Conservation (phyloP, 225 moss, liverwort and hornwort species). For the Asterella californica region DNA sequence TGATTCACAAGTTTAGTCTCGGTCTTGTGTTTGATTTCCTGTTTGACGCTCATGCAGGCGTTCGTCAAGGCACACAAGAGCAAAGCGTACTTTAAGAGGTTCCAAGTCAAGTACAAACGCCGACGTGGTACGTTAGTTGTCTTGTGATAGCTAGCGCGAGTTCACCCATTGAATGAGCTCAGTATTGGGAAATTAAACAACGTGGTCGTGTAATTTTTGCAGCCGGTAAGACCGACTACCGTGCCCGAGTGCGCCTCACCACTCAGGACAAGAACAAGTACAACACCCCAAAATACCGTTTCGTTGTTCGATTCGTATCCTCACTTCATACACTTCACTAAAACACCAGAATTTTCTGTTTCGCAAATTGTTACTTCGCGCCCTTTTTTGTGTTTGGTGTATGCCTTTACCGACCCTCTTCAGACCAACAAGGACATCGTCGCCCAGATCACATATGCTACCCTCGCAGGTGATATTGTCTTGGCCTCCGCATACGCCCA, state of each 20-base stretch:
- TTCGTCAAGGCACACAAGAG: conserved; percentile 77
- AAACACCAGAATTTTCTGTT: accelerated
- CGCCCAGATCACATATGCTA: conserved; percentile 83
- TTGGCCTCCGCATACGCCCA: conserved; percentile 82
- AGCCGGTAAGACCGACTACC: conserved; percentile 97
- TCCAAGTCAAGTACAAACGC: conserved; percentile 88
- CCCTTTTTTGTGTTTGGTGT: not conserved
- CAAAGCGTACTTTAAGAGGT: conserved; percentile 90
- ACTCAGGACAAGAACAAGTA: conserved; percentile 98
- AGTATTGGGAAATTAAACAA: not conserved
- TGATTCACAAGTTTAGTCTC: too few relatives aligned
- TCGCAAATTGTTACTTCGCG: not conserved
- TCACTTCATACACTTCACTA: not conserved
- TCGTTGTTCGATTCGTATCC: conserved; percentile 87
- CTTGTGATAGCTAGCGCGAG: not conserved
- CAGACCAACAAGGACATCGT: conserved; percentile 96
- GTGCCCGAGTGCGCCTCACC: conserved; percentile 84
- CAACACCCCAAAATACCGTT: conserved; percentile 92
- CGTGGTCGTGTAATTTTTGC: conserved; percentile 1
- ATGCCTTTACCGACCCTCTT: not conserved
- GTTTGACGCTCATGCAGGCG: conserved; percentile 33
- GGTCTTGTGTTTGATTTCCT: not conserved
- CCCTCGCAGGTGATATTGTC: conserved; percentile 91
- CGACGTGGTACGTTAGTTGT: conserved; percentile 48
- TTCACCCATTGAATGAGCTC: not conserved